phyloP scores from a whole-genome alignment of 148 eudicot genomes.

The Camellia japonica region DNA sequence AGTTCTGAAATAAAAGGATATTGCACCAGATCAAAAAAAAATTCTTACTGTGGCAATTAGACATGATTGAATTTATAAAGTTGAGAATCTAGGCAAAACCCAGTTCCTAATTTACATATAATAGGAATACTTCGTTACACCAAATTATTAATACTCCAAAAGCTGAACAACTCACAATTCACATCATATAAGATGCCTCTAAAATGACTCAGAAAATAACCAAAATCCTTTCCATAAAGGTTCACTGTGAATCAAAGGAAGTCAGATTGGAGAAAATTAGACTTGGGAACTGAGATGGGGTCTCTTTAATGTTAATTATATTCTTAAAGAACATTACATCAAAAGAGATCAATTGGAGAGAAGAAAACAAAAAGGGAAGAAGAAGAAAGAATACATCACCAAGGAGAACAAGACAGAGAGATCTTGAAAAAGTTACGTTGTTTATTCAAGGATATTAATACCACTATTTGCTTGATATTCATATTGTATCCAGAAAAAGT shows the following conservation, averaged over 20 bases:
- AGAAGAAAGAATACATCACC: not conserved
- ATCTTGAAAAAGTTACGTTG: not conserved
- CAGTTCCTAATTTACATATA: not conserved
- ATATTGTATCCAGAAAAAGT: not conserved
- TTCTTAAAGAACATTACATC: not conserved
- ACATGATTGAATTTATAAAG: not conserved
- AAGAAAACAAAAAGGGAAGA: not conserved
- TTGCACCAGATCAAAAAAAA: conserved; percentile 87
- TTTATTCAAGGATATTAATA: not conserved
- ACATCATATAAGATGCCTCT: not conserved
- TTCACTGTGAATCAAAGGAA: not conserved
- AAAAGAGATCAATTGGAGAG: not conserved
- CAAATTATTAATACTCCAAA: not conserved
- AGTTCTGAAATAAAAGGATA: conserved; percentile 85
- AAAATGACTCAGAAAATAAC: not conserved
- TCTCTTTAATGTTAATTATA: not conserved
- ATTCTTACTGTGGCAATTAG: not conserved
- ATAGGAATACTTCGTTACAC: not conserved
- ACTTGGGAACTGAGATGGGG: not conserved
- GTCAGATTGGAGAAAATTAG: not conserved
- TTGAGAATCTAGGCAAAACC: not conserved
- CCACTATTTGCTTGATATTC: not conserved
- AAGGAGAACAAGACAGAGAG: not conserved
- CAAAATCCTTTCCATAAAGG: not conserved
- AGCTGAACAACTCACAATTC: not conserved